Percentiles rank a stretch among this genome's conserved stretches.
These are phyloP conservation scores for Catunica adiposa DNA, from an alignment of 2,329 filamentous ascomycete genomes.

Conservation along the genomic window DNA sequence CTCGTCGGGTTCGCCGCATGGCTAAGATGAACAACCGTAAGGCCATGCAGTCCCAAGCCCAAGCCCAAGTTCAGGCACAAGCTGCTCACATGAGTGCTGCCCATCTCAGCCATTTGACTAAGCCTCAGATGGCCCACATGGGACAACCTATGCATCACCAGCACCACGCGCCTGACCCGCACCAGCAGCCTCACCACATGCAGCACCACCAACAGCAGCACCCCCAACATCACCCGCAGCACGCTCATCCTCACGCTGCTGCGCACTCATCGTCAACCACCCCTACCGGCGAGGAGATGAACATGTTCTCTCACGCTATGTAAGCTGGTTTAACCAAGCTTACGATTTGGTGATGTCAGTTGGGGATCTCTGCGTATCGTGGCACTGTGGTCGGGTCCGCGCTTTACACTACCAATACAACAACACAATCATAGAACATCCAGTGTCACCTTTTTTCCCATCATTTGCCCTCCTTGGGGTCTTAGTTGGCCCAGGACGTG, in stretches of 20 bases:
- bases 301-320: constrained; percentile 89
- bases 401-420: background rate
- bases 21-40: constrained; percentile 89
- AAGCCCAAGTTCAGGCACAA: constrained; percentile 24
- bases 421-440: background rate
- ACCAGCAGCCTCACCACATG: constrained; percentile 33
- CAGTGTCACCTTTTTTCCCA: background rate
- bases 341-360: background rate
- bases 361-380: background rate
- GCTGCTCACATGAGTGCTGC: constrained; percentile 33
- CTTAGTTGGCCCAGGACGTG: background rate
- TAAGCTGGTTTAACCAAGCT: constrained; percentile 33
- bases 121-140: constrained; percentile 51
- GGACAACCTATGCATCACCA: constrained; percentile 56
- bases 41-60: constrained; percentile 43
- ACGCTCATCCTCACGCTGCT: constrained; percentile 9
- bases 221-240: constrained; percentile 12
- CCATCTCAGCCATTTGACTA: constrained; percentile 49
- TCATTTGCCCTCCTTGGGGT: background rate
- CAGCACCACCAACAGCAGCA: constrained; percentile 12
- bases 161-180: constrained; percentile 34
- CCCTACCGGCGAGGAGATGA: constrained; percentile 58
- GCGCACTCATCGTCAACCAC: constrained; percentile 12
- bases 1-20: constrained; percentile 81
- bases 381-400: background rate